Evolutionary conservation across 495 filamentous ascomycete species (phyloP).

Genomic region (Penicillium arizonense): DNA sequence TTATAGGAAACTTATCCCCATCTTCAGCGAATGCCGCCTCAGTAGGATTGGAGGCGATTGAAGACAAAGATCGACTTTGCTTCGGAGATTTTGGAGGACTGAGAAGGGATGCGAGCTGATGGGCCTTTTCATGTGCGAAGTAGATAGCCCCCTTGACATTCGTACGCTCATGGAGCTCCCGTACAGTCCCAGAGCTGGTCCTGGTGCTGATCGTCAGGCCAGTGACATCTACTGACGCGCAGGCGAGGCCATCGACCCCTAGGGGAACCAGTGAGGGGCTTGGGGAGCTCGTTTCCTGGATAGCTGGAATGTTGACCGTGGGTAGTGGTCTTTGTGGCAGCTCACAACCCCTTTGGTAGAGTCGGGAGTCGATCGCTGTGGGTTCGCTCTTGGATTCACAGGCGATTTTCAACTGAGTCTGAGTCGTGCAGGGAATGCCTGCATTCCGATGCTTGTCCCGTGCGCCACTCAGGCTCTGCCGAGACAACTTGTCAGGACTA

Average conservation of each 20-base stretch:
- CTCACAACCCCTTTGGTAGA: constrained; percentile 30
- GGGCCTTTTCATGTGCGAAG: constrained; percentile 34
- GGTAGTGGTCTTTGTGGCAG: constrained; percentile 38
- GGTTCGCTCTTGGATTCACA: constrained; percentile 23
- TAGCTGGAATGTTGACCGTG: constrained; percentile 41
- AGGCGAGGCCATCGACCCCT: constrained; percentile 28
- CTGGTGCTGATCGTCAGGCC: constrained; percentile 30
- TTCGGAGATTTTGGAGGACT: constrained; percentile 33
- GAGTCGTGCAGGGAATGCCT: constrained; percentile 41
- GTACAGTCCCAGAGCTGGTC: constrained; percentile 24
- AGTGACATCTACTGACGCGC: constrained; percentile 33
- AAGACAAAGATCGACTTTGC: constrained; percentile 27
- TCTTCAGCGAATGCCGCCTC: constrained; percentile 31
- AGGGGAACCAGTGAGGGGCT: constrained; percentile 25
- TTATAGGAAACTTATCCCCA: constrained; percentile 42
- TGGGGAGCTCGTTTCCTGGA: constrained; percentile 26
- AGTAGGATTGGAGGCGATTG: constrained; percentile 30
- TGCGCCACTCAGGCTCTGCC: constrained; percentile 18
- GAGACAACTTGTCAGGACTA: constrained; percentile 10
- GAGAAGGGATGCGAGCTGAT: constrained; percentile 35
- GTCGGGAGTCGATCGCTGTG: constrained; percentile 26
- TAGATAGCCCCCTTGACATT: constrained; percentile 40
- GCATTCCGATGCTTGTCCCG: constrained; percentile 42
- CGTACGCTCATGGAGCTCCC: constrained; percentile 28
- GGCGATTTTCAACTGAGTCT: constrained; percentile 31